Percentiles rank a stretch among this genome's conserved stretches.
Evolutionary conservation across 2,329 filamentous ascomycete species (phyloP).

Genomic region (Beauveria sp.): DNA sequence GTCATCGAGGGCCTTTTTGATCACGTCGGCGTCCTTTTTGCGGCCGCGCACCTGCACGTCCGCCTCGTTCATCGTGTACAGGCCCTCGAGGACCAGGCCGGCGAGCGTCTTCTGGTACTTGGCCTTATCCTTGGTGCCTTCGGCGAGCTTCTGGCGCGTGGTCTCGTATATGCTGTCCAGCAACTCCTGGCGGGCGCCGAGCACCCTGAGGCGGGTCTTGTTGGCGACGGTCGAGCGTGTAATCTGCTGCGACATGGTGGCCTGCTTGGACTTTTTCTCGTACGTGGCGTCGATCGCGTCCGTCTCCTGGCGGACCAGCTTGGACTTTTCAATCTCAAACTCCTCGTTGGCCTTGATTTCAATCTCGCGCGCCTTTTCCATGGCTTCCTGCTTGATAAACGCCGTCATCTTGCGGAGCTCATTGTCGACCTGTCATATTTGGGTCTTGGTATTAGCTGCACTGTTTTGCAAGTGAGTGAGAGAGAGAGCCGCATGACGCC

Average conservation of each 20-base stretch:
- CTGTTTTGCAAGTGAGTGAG: not conserved
- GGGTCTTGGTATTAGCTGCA: not conserved
- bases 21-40: slow-evolving; percentile 68
- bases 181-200: slow-evolving; percentile 80
- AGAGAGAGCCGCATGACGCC: not conserved
- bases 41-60: slow-evolving; percentile 67
- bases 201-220: slow-evolving; percentile 86
- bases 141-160: slow-evolving; percentile 62
- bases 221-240: slow-evolving; percentile 93
- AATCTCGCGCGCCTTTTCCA: slow-evolving; percentile 95
- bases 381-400: slow-evolving; percentile 98
- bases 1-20: slow-evolving; percentile 70
- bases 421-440: slow-evolving; percentile 66
- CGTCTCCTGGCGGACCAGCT: slow-evolving; percentile 93
- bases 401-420: slow-evolving; percentile 99
- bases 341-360: slow-evolving; percentile 98
- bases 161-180: slow-evolving; percentile 84
- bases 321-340: slow-evolving; percentile 98
- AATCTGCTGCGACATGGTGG: slow-evolving; percentile 97
- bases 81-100: slow-evolving; percentile 78
- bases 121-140: slow-evolving; percentile 56
- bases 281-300: slow-evolving; percentile 85
- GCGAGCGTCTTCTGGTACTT: slow-evolving; percentile 73
- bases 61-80: slow-evolving; percentile 80
- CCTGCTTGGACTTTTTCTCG: slow-evolving; percentile 99